Conservation (phyloP, 495 filamentous ascomycete genomes). For the Hypomontagnella monticulosa region DNA sequence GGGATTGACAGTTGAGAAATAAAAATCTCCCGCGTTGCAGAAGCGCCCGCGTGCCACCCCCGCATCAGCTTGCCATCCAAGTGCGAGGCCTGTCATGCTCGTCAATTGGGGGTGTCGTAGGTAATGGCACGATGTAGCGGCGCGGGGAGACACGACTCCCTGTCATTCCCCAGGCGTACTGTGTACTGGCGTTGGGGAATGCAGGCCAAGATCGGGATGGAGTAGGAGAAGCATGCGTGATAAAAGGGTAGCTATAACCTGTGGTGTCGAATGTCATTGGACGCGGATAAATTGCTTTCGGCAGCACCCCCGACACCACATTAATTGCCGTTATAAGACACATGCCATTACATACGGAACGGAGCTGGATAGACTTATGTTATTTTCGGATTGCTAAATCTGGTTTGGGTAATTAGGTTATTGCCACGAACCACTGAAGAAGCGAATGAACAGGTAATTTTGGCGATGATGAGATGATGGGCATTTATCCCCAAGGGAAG, state of each 20-base stretch:
- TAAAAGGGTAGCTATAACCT: constrained; percentile 10
- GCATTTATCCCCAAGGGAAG: constrained; percentile 20
- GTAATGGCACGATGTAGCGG: constrained; percentile 13
- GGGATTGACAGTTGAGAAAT: not conserved
- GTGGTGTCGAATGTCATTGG: constrained; percentile 17
- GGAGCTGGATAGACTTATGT: constrained; percentile 4
- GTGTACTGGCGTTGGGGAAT: constrained; percentile 2
- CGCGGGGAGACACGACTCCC: constrained; percentile 3
- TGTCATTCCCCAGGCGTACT: not conserved
- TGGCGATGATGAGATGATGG: constrained; percentile 3
- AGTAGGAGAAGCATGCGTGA: constrained; percentile 4
- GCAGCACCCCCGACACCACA: constrained; percentile 5
- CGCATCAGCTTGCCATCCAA: constrained; percentile 25
- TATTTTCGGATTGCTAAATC: constrained; percentile 17
- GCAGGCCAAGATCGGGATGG: constrained; percentile 19
- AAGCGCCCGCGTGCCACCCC: constrained; percentile 28
- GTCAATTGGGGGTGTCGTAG: not conserved
- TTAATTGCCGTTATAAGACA: constrained; percentile 27
- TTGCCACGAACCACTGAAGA: not conserved
- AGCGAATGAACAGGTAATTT: not conserved
- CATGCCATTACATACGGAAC: not conserved
- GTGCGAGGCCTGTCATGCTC: not conserved
- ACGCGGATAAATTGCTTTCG: constrained; percentile 32
- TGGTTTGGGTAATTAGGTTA: constrained; percentile 25
- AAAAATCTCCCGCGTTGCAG: constrained; percentile 22